Evolutionary conservation across 805 yeast genomes (phyloP).

Genomic region (Candida suzukii): DNA sequence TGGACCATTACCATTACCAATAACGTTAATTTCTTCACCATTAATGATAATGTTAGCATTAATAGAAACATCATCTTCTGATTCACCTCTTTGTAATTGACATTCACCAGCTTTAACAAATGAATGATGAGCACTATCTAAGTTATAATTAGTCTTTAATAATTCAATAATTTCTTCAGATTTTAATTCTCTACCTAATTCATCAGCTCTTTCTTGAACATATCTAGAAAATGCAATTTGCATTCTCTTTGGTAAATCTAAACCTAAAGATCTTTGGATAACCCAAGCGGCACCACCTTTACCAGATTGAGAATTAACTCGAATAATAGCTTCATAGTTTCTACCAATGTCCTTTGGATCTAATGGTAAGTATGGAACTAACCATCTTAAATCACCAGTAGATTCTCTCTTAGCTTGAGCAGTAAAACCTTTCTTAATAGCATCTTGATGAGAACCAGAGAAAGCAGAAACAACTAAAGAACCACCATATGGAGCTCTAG

Average conservation of each 20-base stretch:
- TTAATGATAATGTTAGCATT: constrained; percentile 33
- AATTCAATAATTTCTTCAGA: constrained; percentile 55
- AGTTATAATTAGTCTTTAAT: constrained; percentile 50
- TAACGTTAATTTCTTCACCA: constrained; percentile 27
- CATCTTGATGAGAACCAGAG: constrained; percentile 46
- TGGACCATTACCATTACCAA: constrained; percentile 73
- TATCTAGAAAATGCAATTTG: constrained; percentile 61
- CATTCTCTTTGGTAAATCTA: constrained; percentile 66
- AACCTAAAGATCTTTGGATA: constrained; percentile 58
- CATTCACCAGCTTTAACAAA: constrained; percentile 34
- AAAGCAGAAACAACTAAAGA: constrained; percentile 74
- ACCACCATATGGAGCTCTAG: constrained; percentile 79
- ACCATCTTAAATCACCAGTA: constrained; percentile 49
- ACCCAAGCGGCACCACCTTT: constrained; percentile 88
- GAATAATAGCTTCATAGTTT: constrained; percentile 73
- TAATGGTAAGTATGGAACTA: constrained; percentile 69
- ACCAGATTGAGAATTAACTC: constrained; percentile 84
- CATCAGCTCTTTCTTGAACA: constrained; percentile 61
- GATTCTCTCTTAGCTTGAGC: constrained; percentile 44
- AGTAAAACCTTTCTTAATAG: constrained; percentile 31
- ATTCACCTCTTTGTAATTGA: constrained; percentile 24
- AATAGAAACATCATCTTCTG: constrained; percentile 30
- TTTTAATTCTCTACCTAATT: constrained; percentile 62
- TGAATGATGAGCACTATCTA: constrained; percentile 28
- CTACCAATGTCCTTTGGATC: constrained; percentile 80